Conservation (phyloP, 148 eudicot species). For the Agrostemma githago region DNA sequence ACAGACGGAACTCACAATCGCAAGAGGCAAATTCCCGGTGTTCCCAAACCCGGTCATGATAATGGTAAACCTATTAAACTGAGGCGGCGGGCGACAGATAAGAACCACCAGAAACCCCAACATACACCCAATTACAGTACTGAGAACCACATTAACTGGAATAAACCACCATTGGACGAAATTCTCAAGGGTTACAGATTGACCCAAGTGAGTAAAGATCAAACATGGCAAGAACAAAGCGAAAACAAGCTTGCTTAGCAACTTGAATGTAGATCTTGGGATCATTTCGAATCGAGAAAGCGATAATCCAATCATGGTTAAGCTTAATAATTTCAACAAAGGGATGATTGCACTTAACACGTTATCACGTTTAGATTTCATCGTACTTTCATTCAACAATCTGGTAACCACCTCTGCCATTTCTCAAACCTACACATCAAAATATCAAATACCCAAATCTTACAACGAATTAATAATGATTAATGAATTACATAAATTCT, state of each 20-base stretch:
- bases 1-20: constrained; percentile 60
- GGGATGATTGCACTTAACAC: constrained; percentile 51
- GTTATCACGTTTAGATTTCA: constrained; percentile 39
- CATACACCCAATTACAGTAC: constrained; percentile 50
- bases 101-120: constrained; percentile 56
- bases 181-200: constrained; percentile 48
- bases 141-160: constrained; percentile 58
- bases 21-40: constrained; percentile 62
- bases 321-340: constrained; percentile 46
- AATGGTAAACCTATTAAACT: constrained; percentile 47
- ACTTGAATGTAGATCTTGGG: constrained; percentile 53
- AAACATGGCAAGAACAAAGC: constrained; percentile 61
- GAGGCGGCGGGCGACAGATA: constrained; percentile 54
- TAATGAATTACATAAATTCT: not conserved
- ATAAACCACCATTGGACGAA: constrained; percentile 61
- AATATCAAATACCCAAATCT: constrained; percentile 7
- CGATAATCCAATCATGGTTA: constrained; percentile 41
- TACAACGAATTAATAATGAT: not conserved
- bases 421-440: constrained; percentile 22
- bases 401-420: constrained; percentile 30
- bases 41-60: constrained; percentile 70
- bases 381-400: constrained; percentile 22
- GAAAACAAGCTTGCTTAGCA: constrained; percentile 73
- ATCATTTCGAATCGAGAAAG: constrained; percentile 47
- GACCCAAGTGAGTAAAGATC: constrained; percentile 52